Conservation (phyloP, 1,284 basidiomycete species). For the Sporisorium scitamineum region DNA sequence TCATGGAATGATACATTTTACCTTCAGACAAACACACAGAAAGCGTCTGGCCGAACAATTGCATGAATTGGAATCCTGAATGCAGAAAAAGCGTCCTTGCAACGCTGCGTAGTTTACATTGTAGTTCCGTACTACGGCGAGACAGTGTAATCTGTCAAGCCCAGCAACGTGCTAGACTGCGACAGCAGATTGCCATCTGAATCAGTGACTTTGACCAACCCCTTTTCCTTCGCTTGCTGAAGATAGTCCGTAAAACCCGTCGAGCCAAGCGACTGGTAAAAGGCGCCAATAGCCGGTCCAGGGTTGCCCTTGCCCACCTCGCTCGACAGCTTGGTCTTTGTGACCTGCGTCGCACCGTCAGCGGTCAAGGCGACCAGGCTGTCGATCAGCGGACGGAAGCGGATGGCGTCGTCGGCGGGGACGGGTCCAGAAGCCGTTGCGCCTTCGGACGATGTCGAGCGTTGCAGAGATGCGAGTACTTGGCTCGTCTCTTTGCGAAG, state of each 20-base stretch:
- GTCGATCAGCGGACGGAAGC: conserved; percentile 47
- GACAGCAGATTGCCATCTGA: conserved; percentile 8
- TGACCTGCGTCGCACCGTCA: neutral
- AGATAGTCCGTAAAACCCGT: conserved; percentile 48
- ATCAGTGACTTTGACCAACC: conserved; percentile 32
- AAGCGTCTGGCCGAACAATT: neutral
- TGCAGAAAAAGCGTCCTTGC: neutral
- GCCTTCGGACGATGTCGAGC: conserved; percentile 23
- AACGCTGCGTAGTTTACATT: neutral
- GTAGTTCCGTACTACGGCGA: conserved; percentile 5
- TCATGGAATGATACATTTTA: neutral
- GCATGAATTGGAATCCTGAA: neutral
- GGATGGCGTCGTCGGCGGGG: conserved; percentile 22
- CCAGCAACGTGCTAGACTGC: conserved; percentile 11
- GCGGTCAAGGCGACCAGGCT: conserved; percentile 15
- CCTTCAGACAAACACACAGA: neutral
- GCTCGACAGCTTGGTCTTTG: conserved; percentile 32
- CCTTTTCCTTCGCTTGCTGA: conserved; percentile 37
- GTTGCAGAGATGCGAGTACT: conserved; percentile 33
- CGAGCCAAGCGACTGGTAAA: conserved; percentile 44
- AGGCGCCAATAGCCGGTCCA: conserved; percentile 31
- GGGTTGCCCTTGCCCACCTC: conserved; percentile 35
- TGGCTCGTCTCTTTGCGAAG: conserved; percentile 31
- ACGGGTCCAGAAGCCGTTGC: conserved; percentile 29
- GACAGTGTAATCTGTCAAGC: conserved; percentile 32